Conservation (phyloP, 345 rosid genomes). For the Corchorus capsularis region DNA sequence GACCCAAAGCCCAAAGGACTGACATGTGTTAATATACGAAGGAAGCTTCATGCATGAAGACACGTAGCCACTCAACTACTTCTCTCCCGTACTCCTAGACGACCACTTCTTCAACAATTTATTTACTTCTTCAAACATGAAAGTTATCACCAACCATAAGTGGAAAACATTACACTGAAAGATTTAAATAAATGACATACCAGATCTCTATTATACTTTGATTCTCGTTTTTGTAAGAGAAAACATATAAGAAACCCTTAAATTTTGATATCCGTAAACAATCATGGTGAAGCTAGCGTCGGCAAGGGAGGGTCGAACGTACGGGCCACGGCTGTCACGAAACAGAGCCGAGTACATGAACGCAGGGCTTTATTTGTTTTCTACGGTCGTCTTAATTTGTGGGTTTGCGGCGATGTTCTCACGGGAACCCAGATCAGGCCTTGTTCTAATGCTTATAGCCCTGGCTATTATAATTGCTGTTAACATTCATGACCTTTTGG, state of each 20-base stretch:
- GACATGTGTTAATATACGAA: too few relatives aligned
- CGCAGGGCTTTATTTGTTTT: constrained; percentile 71
- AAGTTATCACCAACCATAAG: background rate
- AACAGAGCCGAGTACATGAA: constrained; percentile 76
- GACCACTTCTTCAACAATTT: constrained; percentile 2
- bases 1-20: too few relatives aligned
- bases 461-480: constrained; percentile 47
- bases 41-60: background rate
- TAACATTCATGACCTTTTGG: constrained; percentile 71
- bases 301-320: constrained; percentile 67
- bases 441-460: constrained; percentile 64
- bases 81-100: constrained; percentile 7
- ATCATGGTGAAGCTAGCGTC: constrained; percentile 93
- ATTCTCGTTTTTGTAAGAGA: background rate
- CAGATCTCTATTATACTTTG: background rate
- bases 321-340: constrained; percentile 58
- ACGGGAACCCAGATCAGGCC: constrained; percentile 65
- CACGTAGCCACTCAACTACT: constrained; percentile 8
- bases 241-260: background rate
- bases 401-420: constrained; percentile 71
- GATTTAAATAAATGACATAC: too few relatives aligned
- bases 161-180: background rate
- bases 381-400: constrained; percentile 52
- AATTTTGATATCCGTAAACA: background rate
- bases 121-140: background rate